Percentiles rank a stretch among this genome's conserved stretches.
Evolutionary conservation across 2,329 filamentous ascomycete species (phyloP).

Genomic region (Neophaeococcomyces mojaviensis): DNA sequence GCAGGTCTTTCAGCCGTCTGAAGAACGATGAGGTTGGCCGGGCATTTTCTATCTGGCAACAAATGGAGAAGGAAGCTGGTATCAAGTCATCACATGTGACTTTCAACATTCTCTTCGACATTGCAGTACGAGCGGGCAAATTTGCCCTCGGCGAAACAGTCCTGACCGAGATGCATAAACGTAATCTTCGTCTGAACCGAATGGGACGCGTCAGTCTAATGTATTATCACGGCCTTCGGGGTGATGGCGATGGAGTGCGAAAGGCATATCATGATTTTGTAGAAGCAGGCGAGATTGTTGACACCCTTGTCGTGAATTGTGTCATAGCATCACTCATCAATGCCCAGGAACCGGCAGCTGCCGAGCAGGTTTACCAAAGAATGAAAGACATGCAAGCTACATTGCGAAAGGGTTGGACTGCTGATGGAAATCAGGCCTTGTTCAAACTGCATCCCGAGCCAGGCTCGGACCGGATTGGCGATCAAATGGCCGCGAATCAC

Average conservation of each 20-base stretch:
- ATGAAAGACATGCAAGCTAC: conserved; percentile 61
- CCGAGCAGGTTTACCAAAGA: conserved; percentile 70
- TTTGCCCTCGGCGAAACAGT: conserved; percentile 78
- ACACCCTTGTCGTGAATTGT: conserved; percentile 78
- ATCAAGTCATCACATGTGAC: conserved; percentile 66
- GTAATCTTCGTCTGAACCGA: conserved; percentile 63
- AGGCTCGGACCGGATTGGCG: conserved; percentile 32
- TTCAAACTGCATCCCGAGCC: conserved; percentile 24
- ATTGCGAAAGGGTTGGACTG: conserved; percentile 31
- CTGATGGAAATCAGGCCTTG: conserved; percentile 18
- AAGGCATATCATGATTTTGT: conserved; percentile 76
- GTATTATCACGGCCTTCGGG: conserved; percentile 69
- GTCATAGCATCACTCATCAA: conserved; percentile 72
- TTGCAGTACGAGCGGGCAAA: conserved; percentile 77
- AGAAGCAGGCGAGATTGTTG: conserved; percentile 76
- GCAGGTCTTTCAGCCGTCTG: conserved; percentile 56
- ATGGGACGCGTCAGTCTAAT: conserved; percentile 78
- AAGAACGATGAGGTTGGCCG: conserved; percentile 56
- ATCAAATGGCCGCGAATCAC: conserved; percentile 34
- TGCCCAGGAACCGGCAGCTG: conserved; percentile 67
- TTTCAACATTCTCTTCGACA: conserved; percentile 87
- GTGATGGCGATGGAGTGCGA: conserved; percentile 66
- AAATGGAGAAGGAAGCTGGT: conserved; percentile 72
- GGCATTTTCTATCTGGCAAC: conserved; percentile 71
- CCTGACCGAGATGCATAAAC: conserved; percentile 67